These are phyloP conservation scores for Solanum infundibuliforme DNA, from an alignment of 257 asterid genomes.

Conservation along the genomic window DNA sequence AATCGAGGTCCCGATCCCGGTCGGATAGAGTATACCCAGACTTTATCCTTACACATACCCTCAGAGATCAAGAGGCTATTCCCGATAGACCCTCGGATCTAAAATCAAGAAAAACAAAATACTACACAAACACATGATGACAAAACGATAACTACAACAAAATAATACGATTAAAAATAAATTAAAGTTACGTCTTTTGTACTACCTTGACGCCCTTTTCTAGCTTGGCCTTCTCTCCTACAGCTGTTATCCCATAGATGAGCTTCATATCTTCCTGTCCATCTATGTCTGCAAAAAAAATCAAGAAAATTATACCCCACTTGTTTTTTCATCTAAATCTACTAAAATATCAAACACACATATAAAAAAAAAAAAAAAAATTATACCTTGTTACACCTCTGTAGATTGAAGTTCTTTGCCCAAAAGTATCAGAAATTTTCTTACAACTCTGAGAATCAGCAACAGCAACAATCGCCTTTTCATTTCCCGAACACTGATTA, in stretches of 20 bases:
- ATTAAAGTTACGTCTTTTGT: neutral
- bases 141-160: neutral
- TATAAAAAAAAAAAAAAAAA: neutral
- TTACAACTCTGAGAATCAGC: slow-evolving; percentile 42
- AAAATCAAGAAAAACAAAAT: neutral
- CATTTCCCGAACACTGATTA: neutral
- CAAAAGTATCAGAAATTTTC: slow-evolving; percentile 72
- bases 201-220: slow-evolving; percentile 99
- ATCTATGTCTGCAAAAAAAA: slow-evolving; percentile 60
- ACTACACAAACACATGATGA: neutral
- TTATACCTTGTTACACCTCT: slow-evolving; percentile 88
- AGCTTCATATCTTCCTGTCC: slow-evolving; percentile 99
- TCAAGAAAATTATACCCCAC: slow-evolving; percentile 1
- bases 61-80: neutral
- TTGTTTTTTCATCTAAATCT: neutral
- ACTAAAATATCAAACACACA: neutral
- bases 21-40: neutral
- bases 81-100: neutral
- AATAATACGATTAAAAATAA: neutral
- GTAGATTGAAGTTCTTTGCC: slow-evolving; percentile 91
- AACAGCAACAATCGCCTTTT: slow-evolving; percentile 34
- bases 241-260: slow-evolving; percentile 99
- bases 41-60: neutral
- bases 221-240: slow-evolving; percentile 96
- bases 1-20: neutral